Evolutionary conservation across 257 asterid genomes (phyloP).

Genomic region (Solanum raphanifolium): DNA sequence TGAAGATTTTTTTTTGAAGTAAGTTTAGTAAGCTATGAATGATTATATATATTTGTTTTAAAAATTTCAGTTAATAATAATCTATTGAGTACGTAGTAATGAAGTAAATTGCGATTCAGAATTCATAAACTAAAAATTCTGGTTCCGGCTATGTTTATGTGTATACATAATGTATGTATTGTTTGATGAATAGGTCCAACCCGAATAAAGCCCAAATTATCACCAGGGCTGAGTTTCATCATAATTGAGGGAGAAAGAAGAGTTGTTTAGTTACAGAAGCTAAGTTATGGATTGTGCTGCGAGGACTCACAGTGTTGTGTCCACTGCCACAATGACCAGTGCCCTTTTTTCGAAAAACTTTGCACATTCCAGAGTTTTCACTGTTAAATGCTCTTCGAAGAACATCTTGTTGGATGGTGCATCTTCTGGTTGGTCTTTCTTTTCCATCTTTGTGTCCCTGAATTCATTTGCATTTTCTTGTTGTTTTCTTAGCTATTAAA

Average conservation of each 20-base stretch:
- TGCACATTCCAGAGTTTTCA: not conserved
- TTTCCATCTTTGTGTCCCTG: not conserved
- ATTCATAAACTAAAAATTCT: not conserved
- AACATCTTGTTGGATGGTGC: not conserved
- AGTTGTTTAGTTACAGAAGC: not conserved
- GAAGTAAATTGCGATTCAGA: not conserved
- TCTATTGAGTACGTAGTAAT: not conserved
- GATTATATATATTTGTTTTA: not conserved
- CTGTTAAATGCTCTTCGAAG: not conserved
- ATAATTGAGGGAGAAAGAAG: not conserved
- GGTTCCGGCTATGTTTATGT: not conserved
- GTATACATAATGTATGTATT: not conserved
- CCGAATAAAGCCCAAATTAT: not conserved
- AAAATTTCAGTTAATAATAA: not conserved
- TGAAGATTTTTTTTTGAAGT: not conserved
- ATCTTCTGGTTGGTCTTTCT: not conserved
- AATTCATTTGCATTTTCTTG: not conserved
- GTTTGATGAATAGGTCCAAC: not conserved
- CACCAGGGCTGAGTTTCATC: not conserved
- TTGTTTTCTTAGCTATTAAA: not conserved
- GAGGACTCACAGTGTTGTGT: not conserved
- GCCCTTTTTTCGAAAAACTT: not conserved
- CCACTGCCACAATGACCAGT: not conserved
- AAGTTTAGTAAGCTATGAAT: not conserved
- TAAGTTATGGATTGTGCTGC: not conserved